Percentiles rank a stretch among this genome's conserved stretches.
phyloP scores from a whole-genome alignment of 768 basidiomycete species.

The Cystofilobasidium macerans region DNA sequence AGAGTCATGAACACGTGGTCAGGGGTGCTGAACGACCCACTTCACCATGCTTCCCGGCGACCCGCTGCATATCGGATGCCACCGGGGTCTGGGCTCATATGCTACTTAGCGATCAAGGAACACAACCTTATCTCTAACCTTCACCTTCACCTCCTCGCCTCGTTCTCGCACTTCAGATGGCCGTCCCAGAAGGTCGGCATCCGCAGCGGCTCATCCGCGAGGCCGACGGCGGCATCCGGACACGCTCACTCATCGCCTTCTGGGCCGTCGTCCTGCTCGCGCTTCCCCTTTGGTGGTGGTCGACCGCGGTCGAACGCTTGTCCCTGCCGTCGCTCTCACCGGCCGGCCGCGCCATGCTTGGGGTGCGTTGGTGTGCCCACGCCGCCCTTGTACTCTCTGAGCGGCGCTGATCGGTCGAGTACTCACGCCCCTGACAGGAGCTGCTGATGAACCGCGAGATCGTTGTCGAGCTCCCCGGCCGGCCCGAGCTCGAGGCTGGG shows the following conservation, averaged over 20 bases:
- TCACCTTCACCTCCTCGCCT: too few relatives aligned
- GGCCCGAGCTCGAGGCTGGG: neutral
- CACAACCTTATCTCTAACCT: too few relatives aligned
- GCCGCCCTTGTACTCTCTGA: neutral
- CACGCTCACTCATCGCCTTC: conserved; percentile 56
- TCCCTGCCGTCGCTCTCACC: conserved; percentile 40
- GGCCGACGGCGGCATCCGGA: neutral
- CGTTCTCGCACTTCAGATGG: too few relatives aligned
- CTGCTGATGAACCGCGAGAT: neutral
- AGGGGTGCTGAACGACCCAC: too few relatives aligned
- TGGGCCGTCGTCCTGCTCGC: conserved; percentile 66
- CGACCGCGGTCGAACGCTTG: conserved; percentile 77
- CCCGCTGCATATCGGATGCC: too few relatives aligned
- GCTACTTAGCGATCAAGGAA: too few relatives aligned
- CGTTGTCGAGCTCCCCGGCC: neutral
- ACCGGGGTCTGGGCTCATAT: too few relatives aligned
- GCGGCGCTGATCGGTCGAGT: too few relatives aligned
- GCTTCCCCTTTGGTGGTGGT: conserved; percentile 84
- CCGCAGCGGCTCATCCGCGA: neutral
- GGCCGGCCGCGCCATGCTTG: neutral
- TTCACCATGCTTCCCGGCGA: too few relatives aligned
- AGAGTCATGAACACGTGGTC: too few relatives aligned
- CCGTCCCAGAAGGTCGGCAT: too few relatives aligned
- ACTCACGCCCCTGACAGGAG: neutral
- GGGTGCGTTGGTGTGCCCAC: neutral